Evolutionary conservation across 2,329 filamentous ascomycete species (phyloP).

Genomic region (Aspergillus flavus): DNA sequence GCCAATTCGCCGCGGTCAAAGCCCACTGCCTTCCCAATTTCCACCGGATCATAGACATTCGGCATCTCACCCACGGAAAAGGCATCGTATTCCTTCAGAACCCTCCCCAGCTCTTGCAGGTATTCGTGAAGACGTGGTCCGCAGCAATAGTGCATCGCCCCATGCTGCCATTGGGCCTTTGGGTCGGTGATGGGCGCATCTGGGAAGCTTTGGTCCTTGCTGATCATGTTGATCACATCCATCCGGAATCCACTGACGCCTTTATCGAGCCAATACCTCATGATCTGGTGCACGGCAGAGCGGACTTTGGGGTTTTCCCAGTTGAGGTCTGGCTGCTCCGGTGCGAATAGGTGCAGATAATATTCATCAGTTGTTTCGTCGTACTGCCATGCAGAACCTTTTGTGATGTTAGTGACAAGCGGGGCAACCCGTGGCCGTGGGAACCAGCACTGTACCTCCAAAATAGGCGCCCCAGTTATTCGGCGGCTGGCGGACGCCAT

Average conservation of each 20-base stretch:
- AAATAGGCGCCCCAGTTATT: slow-evolving; percentile 56
- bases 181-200: slow-evolving; percentile 45
- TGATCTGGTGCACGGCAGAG: slow-evolving; percentile 69
- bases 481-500: slow-evolving; percentile 67
- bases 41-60: slow-evolving; percentile 46
- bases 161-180: not conserved
- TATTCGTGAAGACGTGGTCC: not conserved
- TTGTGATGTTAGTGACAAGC: not conserved
- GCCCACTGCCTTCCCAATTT: slow-evolving; percentile 56
- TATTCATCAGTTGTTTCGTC: slow-evolving; percentile 71
- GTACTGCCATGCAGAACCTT: slow-evolving; percentile 29
- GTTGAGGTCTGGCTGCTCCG: slow-evolving; percentile 77
- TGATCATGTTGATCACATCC: slow-evolving; percentile 73
- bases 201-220: slow-evolving; percentile 60
- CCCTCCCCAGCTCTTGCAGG: slow-evolving; percentile 50
- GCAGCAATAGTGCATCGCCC: not conserved
- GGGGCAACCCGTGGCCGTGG: not conserved
- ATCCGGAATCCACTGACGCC: slow-evolving; percentile 74
- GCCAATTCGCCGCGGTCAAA: slow-evolving; percentile 61
- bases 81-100: slow-evolving; percentile 58
- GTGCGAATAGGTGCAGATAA: slow-evolving; percentile 73
- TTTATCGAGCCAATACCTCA: slow-evolving; percentile 76
- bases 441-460: not conserved
- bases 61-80: slow-evolving; percentile 65
- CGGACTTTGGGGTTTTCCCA: slow-evolving; percentile 72